A percentile compares a stretch with the other conserved stretches of the same genome.
Conservation (phyloP, 208 protist genomes). For the Angomonas desouzai region DNA sequence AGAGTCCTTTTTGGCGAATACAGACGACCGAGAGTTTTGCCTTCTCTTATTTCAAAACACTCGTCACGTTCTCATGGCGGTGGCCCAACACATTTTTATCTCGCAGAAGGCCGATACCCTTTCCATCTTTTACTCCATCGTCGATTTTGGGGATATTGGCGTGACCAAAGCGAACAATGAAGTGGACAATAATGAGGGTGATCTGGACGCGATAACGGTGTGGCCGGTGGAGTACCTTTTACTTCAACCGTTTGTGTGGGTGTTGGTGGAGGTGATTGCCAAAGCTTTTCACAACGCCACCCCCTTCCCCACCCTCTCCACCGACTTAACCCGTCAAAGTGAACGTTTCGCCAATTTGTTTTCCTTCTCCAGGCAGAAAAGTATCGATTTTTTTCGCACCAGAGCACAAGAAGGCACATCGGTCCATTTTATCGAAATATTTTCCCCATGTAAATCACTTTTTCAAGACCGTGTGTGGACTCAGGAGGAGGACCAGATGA, state of each 20-base stretch:
- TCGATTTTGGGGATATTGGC: neutral
- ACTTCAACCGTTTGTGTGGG: constrained; percentile 45
- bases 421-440: neutral
- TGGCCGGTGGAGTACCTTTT: constrained; percentile 32
- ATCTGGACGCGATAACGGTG: neutral
- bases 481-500: neutral
- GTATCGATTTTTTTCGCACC: neutral
- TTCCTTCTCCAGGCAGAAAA: neutral
- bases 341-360: neutral
- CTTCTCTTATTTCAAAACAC: constrained; percentile 22
- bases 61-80: constrained; percentile 30
- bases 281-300: neutral
- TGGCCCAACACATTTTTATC: constrained; percentile 34
- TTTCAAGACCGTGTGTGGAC: neutral
- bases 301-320: neutral
- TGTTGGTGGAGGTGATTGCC: constrained; percentile 64
- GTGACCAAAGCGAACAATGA: neutral
- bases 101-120: constrained; percentile 29
- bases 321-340: neutral
- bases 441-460: neutral
- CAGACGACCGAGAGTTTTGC: constrained; percentile 20
- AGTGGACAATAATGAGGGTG: neutral
- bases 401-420: neutral
- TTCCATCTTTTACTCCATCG: constrained; percentile 14
- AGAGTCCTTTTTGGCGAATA: constrained; percentile 10